phyloP scores from a whole-genome alignment of 129 eudicot species.

The Smallanthus sonchifolius region DNA sequence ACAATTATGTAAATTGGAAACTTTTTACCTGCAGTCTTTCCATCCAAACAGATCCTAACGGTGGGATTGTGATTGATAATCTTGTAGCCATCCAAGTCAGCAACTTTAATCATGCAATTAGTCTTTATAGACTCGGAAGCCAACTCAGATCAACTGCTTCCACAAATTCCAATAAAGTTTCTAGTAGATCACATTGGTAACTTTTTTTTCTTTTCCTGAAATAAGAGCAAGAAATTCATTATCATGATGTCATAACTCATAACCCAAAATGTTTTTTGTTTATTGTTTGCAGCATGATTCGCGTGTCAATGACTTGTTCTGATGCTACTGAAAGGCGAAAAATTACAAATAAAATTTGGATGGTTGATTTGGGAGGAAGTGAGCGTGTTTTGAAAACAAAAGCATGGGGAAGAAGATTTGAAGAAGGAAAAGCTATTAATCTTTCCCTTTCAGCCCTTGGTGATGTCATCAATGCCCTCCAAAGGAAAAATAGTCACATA shows the following conservation, averaged over 20 bases:
- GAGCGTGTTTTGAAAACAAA: constrained; percentile 68
- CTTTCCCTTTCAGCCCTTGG: constrained; percentile 83
- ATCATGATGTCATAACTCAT: neutral
- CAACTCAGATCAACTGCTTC: constrained; percentile 69
- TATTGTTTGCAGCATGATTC: constrained; percentile 28
- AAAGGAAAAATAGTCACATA: constrained; percentile 55
- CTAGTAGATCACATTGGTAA: constrained; percentile 83
- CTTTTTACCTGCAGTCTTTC: constrained; percentile 49
- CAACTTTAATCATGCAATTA: constrained; percentile 56
- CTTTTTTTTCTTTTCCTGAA: neutral
- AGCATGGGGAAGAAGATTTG: constrained; percentile 71
- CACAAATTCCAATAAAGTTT: constrained; percentile 67
- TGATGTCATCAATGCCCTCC: constrained; percentile 74
- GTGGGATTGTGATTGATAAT: constrained; percentile 65
- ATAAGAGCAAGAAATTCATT: constrained; percentile 6
- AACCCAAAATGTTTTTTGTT: neutral
- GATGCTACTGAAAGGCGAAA: constrained; percentile 30
- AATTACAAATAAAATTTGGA: constrained; percentile 61
- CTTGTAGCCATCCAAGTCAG: constrained; percentile 59
- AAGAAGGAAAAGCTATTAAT: constrained; percentile 78
- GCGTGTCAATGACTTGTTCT: constrained; percentile 31
- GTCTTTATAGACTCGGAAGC: constrained; percentile 66
- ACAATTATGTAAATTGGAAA: neutral
- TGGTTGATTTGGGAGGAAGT: constrained; percentile 90
- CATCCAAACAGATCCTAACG: constrained; percentile 65